Base-by-base conservation (phyloP, 148 eudicot species). In the Oxyria digyna region DNA sequence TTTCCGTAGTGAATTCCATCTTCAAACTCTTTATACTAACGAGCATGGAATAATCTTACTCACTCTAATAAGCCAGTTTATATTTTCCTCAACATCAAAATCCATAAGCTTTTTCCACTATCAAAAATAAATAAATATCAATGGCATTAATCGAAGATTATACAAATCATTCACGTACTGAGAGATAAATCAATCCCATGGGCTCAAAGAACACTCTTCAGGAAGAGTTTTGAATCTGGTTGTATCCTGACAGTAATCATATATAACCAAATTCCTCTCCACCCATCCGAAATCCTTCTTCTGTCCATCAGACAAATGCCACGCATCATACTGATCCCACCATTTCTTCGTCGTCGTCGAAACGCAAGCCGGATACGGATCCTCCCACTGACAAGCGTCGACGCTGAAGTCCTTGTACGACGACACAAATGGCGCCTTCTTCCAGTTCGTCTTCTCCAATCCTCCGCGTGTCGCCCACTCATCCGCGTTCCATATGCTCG, bases 391-490 rank as follows among this genome's bases (percentile, higher is more conserved):
- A 78, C 99, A 94, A 11, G 82, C 99, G 14, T 88, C 97, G 1
- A 87, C 96, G 13, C 70, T 85, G 71, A 91, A 94, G 45, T 85
- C 97, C 79, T 78, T 88, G 79, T 94, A 94, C 1, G 99, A 76
- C 4, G 99, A 94, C 68, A 94, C 96, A 27, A 91, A 94, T 8
- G 97, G 97, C 12, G 91, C 87, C 55, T 85, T 84, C 64, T 79
- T 84, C 99, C 99, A 94, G 45, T 94, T 79, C 18, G 97, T 91
- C 70, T 94, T 88, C 79, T 91, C 96, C 0, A 85, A 76, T 0
- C 99, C 97, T 1, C 99, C 99, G 11, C 97, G 71, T 0, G 99
- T 94, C 2, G 99, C 99, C 99, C 99, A 94, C 6, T 85, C 87
- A 38, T 94, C 99, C 0, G 99, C 99, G 54, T 94, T 87, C 99